Evolutionary conservation across 75 land plant genomes (phyloP), one percentile per base, ranked within the genome.

Genomic region (Picea glauca): DNA sequence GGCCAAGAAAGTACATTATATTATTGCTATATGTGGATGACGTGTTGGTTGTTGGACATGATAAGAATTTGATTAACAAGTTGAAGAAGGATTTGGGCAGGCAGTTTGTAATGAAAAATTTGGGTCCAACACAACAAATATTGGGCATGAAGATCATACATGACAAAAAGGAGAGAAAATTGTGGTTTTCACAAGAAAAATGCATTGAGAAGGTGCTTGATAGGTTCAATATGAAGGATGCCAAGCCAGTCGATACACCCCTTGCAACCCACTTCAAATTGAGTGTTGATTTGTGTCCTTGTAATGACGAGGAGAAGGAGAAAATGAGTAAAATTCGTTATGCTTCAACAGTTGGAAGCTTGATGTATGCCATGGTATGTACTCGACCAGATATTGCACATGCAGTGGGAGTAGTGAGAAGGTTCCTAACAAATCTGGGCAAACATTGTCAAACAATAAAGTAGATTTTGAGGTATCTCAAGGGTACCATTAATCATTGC

Each of bases 21-120:
- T 33, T 78, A 35, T 18, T 79, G 13, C 43, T 86, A 3, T 82
- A 86, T 80, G 84, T 86, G 1, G 79, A 86, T 80, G 84, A 82
- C 74, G 81, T 76, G 75, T 54, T 85, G 14, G 43, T 81, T 33
- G 79, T 67, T 38, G 30, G 79, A 26, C 13, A 81, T 1, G 77
- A 80, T 80, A 72, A 58, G 33, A 30, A 46, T 54, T 4, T 32
- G 11, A 61, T 81, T 50, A 38, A 56, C 33, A 23, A 46, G 21
- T 70, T 80, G 31, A 70, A 84, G 59, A 31, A 75, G 20, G 2
- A 78, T 40, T 78, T 82, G 77, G 61, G 74, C 2, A 62, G 58
- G 2, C 30, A 57, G n/a, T 79, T 80, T 79, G 78, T 3, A 13
- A 81, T 77, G 80, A 83, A 82, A 74, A 75, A 77, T 32, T 81